These are phyloP conservation scores for Talaromyces sp. DNA, from an alignment of 2,329 filamentous ascomycete species.

Conservation along the genomic window DNA sequence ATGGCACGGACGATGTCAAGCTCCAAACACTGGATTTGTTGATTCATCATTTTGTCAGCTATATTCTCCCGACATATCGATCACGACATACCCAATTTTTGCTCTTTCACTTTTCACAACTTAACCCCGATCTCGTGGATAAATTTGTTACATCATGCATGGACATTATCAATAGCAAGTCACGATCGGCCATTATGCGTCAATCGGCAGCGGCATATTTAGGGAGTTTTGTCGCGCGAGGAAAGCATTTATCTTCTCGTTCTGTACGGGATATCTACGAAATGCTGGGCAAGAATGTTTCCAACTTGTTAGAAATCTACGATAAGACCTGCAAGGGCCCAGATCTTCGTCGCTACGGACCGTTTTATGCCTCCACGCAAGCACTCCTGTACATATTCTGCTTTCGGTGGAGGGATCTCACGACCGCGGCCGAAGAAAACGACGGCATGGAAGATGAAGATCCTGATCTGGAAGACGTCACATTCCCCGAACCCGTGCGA, in stretches of 20 bases:
- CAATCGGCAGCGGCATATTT: conserved; percentile 89
- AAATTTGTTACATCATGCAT: conserved; percentile 77
- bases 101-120: conserved; percentile 91
- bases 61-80: conserved; percentile 85
- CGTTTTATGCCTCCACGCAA: conserved; percentile 86
- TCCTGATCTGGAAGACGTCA: conserved; percentile 64
- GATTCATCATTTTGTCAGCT: conserved; percentile 78
- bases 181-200: conserved; percentile 67
- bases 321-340: conserved; percentile 76
- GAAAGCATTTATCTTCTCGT: conserved; percentile 71
- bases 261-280: conserved; percentile 80
- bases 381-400: conserved; percentile 93
- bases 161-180: conserved; percentile 67
- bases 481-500: conserved; percentile 72
- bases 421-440: conserved; percentile 54
- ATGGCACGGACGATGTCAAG: conserved; percentile 65
- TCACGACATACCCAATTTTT: conserved; percentile 94
- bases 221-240: conserved; percentile 88
- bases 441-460: conserved; percentile 49
- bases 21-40: conserved; percentile 74
- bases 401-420: conserved; percentile 93
- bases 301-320: conserved; percentile 68
- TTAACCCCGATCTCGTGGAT: conserved; percentile 72
- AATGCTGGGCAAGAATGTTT: conserved; percentile 73
- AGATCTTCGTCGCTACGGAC: conserved; percentile 75